phyloP scores from a whole-genome alignment of 1,284 basidiomycete genomes.

The Marasmius sp. region DNA sequence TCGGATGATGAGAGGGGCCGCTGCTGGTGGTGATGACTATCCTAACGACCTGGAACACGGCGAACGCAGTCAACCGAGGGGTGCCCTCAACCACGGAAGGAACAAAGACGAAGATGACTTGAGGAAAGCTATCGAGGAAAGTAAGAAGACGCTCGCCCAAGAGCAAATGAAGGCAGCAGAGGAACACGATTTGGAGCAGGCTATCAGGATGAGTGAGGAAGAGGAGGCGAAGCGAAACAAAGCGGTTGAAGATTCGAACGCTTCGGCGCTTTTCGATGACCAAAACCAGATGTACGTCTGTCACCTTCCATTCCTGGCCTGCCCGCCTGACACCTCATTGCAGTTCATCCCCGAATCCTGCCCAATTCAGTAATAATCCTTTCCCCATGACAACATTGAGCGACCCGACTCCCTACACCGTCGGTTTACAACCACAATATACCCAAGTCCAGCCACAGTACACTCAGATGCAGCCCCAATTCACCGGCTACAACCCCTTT shows the following conservation, averaged over 20 bases:
- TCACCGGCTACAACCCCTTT: constrained; percentile 91
- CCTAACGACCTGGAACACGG: constrained; percentile 38
- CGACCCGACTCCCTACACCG: constrained; percentile 61
- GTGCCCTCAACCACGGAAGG: constrained; percentile 28
- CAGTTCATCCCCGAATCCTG: constrained; percentile 31
- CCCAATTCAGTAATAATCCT: constrained; percentile 42
- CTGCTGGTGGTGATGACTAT: constrained; percentile 44
- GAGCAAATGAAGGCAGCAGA: constrained; percentile 69
- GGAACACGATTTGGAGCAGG: constrained; percentile 80
- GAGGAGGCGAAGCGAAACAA: constrained; percentile 77
- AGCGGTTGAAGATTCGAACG: constrained; percentile 75
- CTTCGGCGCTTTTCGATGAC: constrained; percentile 84
- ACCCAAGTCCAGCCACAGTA: constrained; percentile 54
- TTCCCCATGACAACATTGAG: constrained; percentile 66
- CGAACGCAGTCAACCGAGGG: constrained; percentile 49
- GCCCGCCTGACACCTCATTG: constrained; percentile 6
- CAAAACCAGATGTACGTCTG: constrained; percentile 63
- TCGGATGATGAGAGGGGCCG: constrained; percentile 77
- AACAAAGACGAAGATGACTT: constrained; percentile 81
- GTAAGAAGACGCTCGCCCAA: constrained; percentile 74
- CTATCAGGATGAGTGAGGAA: constrained; percentile 83
- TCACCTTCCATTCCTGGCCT: background rate
- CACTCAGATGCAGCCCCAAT: constrained; percentile 57
- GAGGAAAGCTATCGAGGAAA: constrained; percentile 81
- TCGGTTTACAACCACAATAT: constrained; percentile 58